Evolutionary conservation across 805 yeast species (phyloP).

Genomic region (Torulaspora indica): DNA sequence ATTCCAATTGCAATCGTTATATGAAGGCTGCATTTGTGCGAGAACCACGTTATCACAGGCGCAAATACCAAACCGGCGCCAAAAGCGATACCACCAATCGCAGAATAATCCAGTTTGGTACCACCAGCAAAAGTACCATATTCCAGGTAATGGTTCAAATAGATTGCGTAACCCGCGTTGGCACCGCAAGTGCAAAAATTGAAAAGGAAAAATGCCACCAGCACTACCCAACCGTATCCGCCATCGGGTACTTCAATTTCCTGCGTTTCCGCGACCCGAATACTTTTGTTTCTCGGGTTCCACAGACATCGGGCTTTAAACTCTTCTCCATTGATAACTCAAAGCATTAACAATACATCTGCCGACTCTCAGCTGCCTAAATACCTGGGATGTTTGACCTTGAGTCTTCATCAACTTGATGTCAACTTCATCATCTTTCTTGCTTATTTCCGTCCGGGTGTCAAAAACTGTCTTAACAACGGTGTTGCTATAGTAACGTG

Average conservation of each 20-base stretch:
- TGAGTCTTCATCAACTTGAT: too few species aligned
- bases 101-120: constrained; percentile 47
- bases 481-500: too few species aligned
- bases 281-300: not conserved
- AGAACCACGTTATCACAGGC: constrained; percentile 45
- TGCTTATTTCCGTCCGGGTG: not conserved
- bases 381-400: too few species aligned
- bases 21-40: constrained; percentile 43
- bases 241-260: constrained; percentile 40
- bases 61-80: constrained; percentile 49
- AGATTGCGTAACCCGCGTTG: constrained; percentile 52
- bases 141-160: constrained; percentile 46
- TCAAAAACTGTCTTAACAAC: not conserved
- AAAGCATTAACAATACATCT: too few species aligned
- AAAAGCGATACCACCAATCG: constrained; percentile 55
- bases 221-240: constrained; percentile 53
- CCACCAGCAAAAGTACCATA: constrained; percentile 45
- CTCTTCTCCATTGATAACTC: too few species aligned
- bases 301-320: not conserved
- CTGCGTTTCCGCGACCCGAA: not conserved
- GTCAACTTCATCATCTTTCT: not conserved
- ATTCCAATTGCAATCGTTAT: constrained; percentile 43
- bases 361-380: too few species aligned
- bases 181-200: constrained; percentile 56
- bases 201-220: constrained; percentile 41